Percentiles rank a stretch among this genome's conserved stretches.
Evolutionary conservation across 1,284 basidiomycete genomes (phyloP).

Genomic region (Flammula alnicola): DNA sequence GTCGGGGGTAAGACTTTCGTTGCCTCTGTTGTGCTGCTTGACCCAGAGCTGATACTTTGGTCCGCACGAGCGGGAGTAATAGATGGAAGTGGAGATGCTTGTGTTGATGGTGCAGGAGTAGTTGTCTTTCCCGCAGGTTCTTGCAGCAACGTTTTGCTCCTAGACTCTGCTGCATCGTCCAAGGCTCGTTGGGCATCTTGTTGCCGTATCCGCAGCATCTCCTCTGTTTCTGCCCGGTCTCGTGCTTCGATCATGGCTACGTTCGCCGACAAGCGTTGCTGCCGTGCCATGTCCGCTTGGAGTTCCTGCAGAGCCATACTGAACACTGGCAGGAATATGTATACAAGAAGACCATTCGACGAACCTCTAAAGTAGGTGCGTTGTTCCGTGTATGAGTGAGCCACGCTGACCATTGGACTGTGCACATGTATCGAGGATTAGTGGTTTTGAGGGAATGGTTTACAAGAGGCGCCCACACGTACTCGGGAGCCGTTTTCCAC

Average conservation of each 20-base stretch:
- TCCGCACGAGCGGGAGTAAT: not conserved
- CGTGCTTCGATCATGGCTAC: conserved; percentile 43
- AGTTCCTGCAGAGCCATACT: conserved; percentile 51
- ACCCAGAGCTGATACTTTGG: not conserved
- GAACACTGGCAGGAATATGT: not conserved
- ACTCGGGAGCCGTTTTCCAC: conserved; percentile 55
- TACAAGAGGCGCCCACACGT: conserved; percentile 20
- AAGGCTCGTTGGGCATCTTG: conserved; percentile 22
- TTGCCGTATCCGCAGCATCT: conserved; percentile 27
- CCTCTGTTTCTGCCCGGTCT: conserved; percentile 35
- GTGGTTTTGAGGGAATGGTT: not conserved
- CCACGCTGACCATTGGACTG: conserved; percentile 69
- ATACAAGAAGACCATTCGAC: conserved; percentile 12
- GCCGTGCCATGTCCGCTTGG: conserved; percentile 48
- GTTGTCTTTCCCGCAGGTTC: no score
- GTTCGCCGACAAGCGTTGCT: conserved; percentile 48
- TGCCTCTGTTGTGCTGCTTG: not conserved
- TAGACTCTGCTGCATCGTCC: conserved; percentile 20
- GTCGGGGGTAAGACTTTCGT: conserved; percentile 24
- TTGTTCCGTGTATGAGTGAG: conserved; percentile 56
- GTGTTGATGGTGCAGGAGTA: not conserved
- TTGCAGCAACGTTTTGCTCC: conserved; percentile 9
- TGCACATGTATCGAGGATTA: not conserved
- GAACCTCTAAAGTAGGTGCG: conserved; percentile 57
- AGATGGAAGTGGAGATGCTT: not conserved